Evolutionary conservation across 179 eudicot species (phyloP).

Genomic region (Vitellaria paradoxa): DNA sequence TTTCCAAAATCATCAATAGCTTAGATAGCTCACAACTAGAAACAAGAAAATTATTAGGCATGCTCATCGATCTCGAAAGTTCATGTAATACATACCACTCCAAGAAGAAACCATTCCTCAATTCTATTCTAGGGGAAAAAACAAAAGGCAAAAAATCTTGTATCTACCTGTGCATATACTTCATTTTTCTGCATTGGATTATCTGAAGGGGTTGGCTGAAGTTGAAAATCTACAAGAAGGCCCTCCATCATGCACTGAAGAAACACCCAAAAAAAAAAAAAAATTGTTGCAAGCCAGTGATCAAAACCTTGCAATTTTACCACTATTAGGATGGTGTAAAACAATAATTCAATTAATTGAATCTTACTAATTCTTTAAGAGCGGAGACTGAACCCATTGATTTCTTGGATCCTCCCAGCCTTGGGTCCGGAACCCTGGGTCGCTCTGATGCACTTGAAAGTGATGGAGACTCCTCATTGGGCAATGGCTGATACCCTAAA

Average conservation of each 20-base stretch:
- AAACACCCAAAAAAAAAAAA: background rate
- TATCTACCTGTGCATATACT: constrained; percentile 65
- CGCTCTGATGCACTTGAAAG: constrained; percentile 41
- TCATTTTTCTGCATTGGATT: constrained; percentile 51
- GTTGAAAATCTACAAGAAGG: constrained; percentile 58
- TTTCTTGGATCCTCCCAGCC: constrained; percentile 47
- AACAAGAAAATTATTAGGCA: background rate
- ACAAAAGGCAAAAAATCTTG: background rate
- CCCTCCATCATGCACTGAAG: constrained; percentile 78
- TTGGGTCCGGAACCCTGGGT: constrained; percentile 40
- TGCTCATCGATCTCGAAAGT: background rate
- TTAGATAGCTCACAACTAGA: background rate
- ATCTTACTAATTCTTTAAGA: constrained; percentile 66
- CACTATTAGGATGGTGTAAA: background rate
- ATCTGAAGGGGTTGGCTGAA: constrained; percentile 57
- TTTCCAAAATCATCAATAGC: background rate
- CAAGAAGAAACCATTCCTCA: background rate
- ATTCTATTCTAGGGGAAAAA: background rate
- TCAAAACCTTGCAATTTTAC: background rate
- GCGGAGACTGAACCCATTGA: constrained; percentile 54
- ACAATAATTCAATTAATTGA: constrained; percentile 7
- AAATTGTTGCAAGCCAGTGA: background rate
- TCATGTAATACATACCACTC: background rate
- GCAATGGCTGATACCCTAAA: constrained; percentile 39
- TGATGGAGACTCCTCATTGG: constrained; percentile 43